A percentile compares a stretch with the other conserved stretches of the same genome.
Conservation (phyloP, 805 yeast genomes). For the Yarrowia sp. region DNA sequence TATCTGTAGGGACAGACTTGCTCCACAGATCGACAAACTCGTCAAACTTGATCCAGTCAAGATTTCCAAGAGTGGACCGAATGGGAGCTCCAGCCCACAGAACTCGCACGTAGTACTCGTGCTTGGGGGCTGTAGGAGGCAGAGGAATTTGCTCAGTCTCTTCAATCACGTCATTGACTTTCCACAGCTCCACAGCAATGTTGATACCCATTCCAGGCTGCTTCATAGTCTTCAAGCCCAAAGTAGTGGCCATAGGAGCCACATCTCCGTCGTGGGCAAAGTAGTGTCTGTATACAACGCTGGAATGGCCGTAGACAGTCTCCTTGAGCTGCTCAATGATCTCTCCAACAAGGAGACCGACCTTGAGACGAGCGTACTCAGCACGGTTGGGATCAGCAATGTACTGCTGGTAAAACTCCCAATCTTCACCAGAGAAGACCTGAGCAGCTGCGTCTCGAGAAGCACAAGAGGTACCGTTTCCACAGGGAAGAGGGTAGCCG, state of each 20-base stretch:
- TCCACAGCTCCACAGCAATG: slow-evolving; percentile 20
- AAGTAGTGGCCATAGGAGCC: slow-evolving; percentile 50
- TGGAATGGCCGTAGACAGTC: slow-evolving; percentile 47
- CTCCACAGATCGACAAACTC: slow-evolving; percentile 33
- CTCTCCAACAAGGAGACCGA: slow-evolving; percentile 53
- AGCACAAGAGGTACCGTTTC: slow-evolving; percentile 46
- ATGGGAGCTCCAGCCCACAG: slow-evolving; percentile 51
- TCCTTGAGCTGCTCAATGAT: slow-evolving; percentile 48
- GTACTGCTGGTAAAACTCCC: slow-evolving; percentile 51
- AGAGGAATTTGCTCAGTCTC: slow-evolving; percentile 11
- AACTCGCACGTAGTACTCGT: slow-evolving; percentile 13
- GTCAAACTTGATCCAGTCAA: slow-evolving; percentile 39
- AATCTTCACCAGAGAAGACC: slow-evolving; percentile 55
- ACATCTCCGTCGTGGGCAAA: slow-evolving; percentile 56
- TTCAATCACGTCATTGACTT: neutral
- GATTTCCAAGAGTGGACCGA: slow-evolving; percentile 35
- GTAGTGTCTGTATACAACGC: slow-evolving; percentile 52
- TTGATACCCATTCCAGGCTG: slow-evolving; percentile 44
- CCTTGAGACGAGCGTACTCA: slow-evolving; percentile 49
- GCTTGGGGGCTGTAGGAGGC: neutral
- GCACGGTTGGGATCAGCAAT: slow-evolving; percentile 47
- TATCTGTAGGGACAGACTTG: slow-evolving; percentile 10
- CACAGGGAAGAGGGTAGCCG: slow-evolving; percentile 50
- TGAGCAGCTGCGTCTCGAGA: slow-evolving; percentile 50
- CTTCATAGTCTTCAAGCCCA: slow-evolving; percentile 50